phyloP scores from a whole-genome alignment of 2,329 filamentous ascomycete genomes.

The Canariomyces notabilis region DNA sequence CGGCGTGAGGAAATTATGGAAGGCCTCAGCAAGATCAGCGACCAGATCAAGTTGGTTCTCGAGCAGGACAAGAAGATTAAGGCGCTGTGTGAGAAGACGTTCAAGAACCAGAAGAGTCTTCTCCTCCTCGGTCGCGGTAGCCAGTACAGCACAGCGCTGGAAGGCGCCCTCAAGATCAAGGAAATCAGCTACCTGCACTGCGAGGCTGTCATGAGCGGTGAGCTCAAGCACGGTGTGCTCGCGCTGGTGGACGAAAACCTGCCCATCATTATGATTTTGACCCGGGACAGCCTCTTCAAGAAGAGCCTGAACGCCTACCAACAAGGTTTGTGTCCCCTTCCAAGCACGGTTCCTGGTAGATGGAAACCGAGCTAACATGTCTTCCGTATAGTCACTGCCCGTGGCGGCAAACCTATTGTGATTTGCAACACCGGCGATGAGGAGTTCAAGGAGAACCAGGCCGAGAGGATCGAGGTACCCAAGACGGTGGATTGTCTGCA shows the following conservation, averaged over 20 bases:
- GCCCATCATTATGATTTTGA: conserved; percentile 99
- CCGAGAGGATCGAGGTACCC: conserved; percentile 96
- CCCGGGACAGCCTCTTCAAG: conserved; percentile 89
- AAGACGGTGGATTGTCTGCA: conserved; percentile 93
- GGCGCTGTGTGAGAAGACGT: conserved; percentile 81
- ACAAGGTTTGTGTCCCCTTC: conserved; percentile 60
- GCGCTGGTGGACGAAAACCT: conserved; percentile 97
- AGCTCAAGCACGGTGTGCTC: conserved; percentile 97
- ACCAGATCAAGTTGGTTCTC: conserved; percentile 87
- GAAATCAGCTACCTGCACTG: conserved; percentile 99
- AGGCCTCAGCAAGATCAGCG: conserved; percentile 79
- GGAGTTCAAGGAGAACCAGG: conserved; percentile 83
- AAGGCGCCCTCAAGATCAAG: conserved; percentile 99
- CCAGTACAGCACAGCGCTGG: conserved; percentile 94
- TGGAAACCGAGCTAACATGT: conserved; percentile 22
- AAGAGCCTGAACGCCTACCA: conserved; percentile 99
- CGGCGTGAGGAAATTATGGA: conserved; percentile 95
- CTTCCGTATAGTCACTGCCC: conserved; percentile 74
- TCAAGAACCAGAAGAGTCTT: conserved; percentile 97
- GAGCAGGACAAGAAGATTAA: conserved; percentile 92
- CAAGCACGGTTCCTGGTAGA: neutral
- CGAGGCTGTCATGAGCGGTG: conserved; percentile 99
- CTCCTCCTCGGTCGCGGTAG: conserved; percentile 89
- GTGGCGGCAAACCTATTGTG: conserved; percentile 92
- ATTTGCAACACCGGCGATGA: conserved; percentile 90